Percentiles rank a stretch among this genome's conserved stretches.
These are phyloP conservation scores for Acacia melanoxylon DNA, from an alignment of 306 rosid genomes.

Conservation along the genomic window DNA sequence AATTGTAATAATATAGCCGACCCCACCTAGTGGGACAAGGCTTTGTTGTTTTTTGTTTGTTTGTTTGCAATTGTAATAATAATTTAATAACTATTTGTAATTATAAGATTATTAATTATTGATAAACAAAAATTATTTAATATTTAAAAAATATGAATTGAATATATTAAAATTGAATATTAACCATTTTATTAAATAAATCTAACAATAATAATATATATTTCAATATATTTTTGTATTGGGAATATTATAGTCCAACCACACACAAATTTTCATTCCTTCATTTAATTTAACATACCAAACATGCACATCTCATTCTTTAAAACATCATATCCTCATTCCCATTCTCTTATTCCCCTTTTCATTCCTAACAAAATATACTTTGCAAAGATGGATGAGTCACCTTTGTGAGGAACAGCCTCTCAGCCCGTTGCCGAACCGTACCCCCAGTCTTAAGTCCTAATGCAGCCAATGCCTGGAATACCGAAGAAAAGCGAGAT, in stretches of 20 bases:
- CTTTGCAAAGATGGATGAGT: conserved; percentile 7
- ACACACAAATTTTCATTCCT: background rate
- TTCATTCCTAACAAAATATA: background rate
- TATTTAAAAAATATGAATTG: background rate
- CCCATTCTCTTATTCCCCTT: background rate
- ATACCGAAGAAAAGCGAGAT: conserved; percentile 5
- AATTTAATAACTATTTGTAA: background rate
- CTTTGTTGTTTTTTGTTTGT: too few species aligned
- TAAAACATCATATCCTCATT: background rate
- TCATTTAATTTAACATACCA: background rate
- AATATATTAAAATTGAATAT: too few species aligned
- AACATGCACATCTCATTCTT: background rate
- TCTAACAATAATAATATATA: background rate
- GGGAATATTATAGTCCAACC: background rate
- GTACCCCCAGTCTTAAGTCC: conserved; percentile 95
- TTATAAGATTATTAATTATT: background rate
- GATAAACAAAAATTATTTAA: background rate
- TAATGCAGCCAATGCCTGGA: conserved; percentile 74
- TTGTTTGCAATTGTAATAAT: background rate
- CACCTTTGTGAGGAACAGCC: conserved; percentile 95
- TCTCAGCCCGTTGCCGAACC: conserved; percentile 94
- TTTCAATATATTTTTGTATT: background rate
- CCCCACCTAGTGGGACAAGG: too few species aligned
- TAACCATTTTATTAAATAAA: too few species aligned
- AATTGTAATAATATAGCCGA: too few species aligned